These are phyloP conservation scores for Piloderma croceum DNA, from an alignment of 768 basidiomycete genomes.

Conservation along the genomic window DNA sequence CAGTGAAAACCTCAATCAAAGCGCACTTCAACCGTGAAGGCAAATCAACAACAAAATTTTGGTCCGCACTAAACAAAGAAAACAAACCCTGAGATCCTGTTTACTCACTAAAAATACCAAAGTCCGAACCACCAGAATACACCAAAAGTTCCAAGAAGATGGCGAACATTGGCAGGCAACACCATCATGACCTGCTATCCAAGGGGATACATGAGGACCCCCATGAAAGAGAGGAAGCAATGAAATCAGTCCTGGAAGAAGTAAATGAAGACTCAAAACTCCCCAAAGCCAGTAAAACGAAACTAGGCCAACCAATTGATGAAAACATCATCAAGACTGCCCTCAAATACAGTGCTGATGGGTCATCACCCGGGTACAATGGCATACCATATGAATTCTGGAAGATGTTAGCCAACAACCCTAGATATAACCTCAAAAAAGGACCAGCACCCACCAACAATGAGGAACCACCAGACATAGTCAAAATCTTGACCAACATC, in stretches of 20 bases:
- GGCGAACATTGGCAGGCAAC: constrained; percentile 24
- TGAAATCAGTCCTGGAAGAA: constrained; percentile 1
- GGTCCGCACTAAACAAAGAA: constrained; percentile 9
- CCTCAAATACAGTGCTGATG: neutral
- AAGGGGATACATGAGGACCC: neutral
- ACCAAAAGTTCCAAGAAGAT: constrained; percentile 23
- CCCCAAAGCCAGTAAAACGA: neutral
- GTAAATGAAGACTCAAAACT: neutral
- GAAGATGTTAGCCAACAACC: constrained; percentile 10
- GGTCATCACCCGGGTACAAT: constrained; percentile 5
- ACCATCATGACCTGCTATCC: constrained; percentile 26
- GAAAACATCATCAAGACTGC: neutral
- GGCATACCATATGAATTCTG: constrained; percentile 16
- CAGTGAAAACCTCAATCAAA: constrained; percentile 2
- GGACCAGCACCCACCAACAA: neutral
- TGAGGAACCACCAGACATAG: constrained; percentile 1
- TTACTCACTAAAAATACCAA: constrained; percentile 4
- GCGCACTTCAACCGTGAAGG: constrained; percentile 10
- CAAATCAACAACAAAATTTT: constrained; percentile 17
- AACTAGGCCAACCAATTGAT: neutral
- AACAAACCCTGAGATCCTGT: constrained; percentile 15
- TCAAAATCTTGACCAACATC: neutral
- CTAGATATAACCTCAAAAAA: too few relatives aligned
- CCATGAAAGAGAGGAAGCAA: neutral
- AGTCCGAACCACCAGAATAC: neutral